Evolutionary conservation across 139 green algal species (phyloP).

Genomic region (Chlorella sp.): DNA sequence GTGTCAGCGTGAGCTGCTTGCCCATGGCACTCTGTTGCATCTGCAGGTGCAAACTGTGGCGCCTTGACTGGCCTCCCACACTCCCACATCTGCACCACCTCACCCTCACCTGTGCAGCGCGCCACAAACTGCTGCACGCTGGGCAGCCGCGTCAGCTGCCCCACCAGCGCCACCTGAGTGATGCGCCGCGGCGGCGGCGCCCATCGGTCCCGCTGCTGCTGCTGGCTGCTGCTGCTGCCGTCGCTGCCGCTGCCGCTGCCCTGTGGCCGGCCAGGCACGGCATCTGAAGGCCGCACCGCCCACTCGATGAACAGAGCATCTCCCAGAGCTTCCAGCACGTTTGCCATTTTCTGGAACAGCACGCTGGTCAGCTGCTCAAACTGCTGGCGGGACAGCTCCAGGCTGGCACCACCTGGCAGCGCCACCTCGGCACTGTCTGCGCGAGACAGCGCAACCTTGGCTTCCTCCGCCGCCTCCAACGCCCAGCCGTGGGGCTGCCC

Average conservation of each 20-base stretch:
- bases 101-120: conserved; percentile 50
- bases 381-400: conserved; percentile 15
- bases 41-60: too few relatives aligned
- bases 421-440: background rate
- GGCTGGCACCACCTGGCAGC: background rate
- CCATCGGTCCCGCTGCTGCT: conserved; percentile 35
- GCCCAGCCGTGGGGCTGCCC: conserved; percentile 24
- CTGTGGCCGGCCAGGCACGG: conserved; percentile 12
- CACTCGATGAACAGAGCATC: conserved; percentile 41
- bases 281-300: conserved; percentile 22
- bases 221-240: conserved; percentile 16
- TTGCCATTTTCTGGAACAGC: conserved; percentile 43
- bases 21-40: too few relatives aligned
- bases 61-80: background rate
- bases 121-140: conserved; percentile 58
- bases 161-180: conserved; percentile 76
- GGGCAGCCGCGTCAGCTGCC: conserved; percentile 71
- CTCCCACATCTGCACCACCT: background rate
- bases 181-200: conserved; percentile 65
- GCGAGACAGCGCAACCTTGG: conserved; percentile 22
- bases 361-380: conserved; percentile 21
- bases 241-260: background rate
- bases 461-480: conserved; percentile 17
- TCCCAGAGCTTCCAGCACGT: conserved; percentile 36
- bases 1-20: too few relatives aligned